phyloP scores from a whole-genome alignment of 139 green algal genomes.

The Desmodesmus armatus region DNA sequence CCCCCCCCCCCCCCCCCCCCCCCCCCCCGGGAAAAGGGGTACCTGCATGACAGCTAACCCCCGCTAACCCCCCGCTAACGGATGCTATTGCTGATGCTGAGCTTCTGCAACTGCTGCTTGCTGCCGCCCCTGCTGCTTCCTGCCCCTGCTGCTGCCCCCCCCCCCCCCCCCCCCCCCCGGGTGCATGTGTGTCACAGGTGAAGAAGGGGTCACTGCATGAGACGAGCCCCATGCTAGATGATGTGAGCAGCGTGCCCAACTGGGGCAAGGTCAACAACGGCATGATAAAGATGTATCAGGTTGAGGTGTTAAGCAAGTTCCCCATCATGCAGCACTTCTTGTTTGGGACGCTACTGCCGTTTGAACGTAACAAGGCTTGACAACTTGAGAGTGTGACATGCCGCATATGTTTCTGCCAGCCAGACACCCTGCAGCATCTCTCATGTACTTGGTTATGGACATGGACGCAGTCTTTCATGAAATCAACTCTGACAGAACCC shows the following conservation, averaged over 20 bases:
- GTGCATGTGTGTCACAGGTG: slow-evolving; percentile 69
- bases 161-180: not conserved
- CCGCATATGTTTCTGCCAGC: no score
- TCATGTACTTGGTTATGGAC: no score
- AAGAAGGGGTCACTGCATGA: slow-evolving; percentile 95
- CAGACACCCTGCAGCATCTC: no score
- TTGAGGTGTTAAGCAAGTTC: slow-evolving; percentile 95
- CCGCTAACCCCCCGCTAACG: no score
- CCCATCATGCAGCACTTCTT: slow-evolving; percentile 99
- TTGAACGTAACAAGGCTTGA: no score
- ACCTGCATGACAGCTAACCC: no score
- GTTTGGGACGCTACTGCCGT: slow-evolving; percentile 78
- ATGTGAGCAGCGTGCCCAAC: slow-evolving; percentile 88
- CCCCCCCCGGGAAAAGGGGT: no score
- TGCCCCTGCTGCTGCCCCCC: not conserved
- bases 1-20: no score
- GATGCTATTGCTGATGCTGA: no score
- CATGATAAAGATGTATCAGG: slow-evolving; percentile 99
- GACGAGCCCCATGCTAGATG: slow-evolving; percentile 96
- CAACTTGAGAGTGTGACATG: no score
- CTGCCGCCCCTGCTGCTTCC: not conserved
- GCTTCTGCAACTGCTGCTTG: not conserved
- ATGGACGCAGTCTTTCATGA: no score
- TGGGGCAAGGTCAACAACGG: slow-evolving; percentile 95
- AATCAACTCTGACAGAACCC: no score